Conservation (phyloP, 192 early-diverging fungal species). For the Jimgerdemannia lactiflua region DNA sequence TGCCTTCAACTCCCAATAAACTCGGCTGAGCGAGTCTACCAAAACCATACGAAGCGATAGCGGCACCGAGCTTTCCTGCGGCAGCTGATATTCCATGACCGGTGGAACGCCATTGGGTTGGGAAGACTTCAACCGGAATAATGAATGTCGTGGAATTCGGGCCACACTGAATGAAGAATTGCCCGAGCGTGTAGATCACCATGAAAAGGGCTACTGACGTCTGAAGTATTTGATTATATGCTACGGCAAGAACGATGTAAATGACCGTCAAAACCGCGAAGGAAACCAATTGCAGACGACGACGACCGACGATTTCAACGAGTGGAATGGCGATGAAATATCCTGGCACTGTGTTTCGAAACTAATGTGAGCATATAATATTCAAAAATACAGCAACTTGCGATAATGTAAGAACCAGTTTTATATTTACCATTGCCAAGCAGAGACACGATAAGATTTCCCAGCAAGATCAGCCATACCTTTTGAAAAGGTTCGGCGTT, state of each 20-base stretch:
- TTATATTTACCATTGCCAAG: constrained; percentile 39
- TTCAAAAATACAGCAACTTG: background rate
- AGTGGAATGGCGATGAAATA: constrained; percentile 87
- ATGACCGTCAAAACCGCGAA: constrained; percentile 66
- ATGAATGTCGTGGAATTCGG: constrained; percentile 74
- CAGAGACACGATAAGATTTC: constrained; percentile 83
- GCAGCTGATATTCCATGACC: constrained; percentile 73
- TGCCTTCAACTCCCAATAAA: constrained; percentile 10
- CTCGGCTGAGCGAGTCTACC: constrained; percentile 25
- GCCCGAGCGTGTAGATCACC: constrained; percentile 33
- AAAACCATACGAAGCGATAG: constrained; percentile 48
- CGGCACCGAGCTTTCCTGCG: constrained; percentile 62
- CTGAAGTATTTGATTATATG: constrained; percentile 49
- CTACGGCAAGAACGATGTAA: constrained; percentile 53
- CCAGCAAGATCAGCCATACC: constrained; percentile 38
- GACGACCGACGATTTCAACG: constrained; percentile 83
- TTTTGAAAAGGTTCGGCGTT: background rate
- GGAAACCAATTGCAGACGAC: constrained; percentile 81
- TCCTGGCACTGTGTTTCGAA: constrained; percentile 62
- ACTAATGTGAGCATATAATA: constrained; percentile 1
- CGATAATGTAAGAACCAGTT: too few relatives aligned
- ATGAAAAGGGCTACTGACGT: constrained; percentile 46
- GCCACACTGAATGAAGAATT: constrained; percentile 64
- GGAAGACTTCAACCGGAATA: constrained; percentile 60
- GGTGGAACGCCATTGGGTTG: constrained; percentile 50